Evolutionary conservation across 129 eudicot species (phyloP).

Genomic region (Flaveria bidentis): DNA sequence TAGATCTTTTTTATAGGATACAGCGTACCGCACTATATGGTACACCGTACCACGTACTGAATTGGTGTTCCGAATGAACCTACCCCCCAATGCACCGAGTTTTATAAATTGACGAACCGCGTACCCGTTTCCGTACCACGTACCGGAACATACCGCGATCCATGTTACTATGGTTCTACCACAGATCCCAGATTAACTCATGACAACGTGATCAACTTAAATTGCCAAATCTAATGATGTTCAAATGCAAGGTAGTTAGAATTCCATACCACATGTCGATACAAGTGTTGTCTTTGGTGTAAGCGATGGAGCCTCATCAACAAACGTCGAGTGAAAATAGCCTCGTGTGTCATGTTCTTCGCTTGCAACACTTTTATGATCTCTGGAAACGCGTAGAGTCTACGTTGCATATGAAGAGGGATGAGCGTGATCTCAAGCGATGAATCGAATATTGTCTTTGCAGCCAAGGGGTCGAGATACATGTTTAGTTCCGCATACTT

Average conservation of each 20-base stretch:
- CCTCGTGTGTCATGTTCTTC: constrained; percentile 58
- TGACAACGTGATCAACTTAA: too few species aligned
- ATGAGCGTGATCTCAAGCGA: constrained; percentile 59
- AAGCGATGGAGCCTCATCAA: constrained; percentile 46
- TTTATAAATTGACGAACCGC: too few species aligned
- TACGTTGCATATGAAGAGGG: constrained; percentile 58
- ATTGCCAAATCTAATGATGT: too few species aligned
- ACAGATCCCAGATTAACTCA: too few species aligned
- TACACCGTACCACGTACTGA: too few species aligned
- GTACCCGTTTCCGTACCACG: too few species aligned
- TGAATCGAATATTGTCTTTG: constrained; percentile 62
- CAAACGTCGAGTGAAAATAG: constrained; percentile 47
- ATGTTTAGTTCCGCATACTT: constrained; percentile 70
- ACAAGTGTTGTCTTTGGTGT: constrained; percentile 42
- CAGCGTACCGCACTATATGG: too few species aligned
- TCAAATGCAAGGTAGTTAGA: not conserved
- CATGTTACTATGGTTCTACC: too few species aligned
- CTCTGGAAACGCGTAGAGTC: constrained; percentile 38
- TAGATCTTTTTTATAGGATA: too few species aligned
- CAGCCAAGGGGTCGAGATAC: constrained; percentile 89
- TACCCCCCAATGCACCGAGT: too few species aligned
- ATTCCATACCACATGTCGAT: constrained; percentile 59
- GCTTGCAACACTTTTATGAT: constrained; percentile 37
- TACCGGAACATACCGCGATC: too few species aligned
- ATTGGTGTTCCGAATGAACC: too few species aligned